Base-by-base conservation (phyloP, 495 filamentous ascomycete species). In the Aspergillus steynii region DNA sequence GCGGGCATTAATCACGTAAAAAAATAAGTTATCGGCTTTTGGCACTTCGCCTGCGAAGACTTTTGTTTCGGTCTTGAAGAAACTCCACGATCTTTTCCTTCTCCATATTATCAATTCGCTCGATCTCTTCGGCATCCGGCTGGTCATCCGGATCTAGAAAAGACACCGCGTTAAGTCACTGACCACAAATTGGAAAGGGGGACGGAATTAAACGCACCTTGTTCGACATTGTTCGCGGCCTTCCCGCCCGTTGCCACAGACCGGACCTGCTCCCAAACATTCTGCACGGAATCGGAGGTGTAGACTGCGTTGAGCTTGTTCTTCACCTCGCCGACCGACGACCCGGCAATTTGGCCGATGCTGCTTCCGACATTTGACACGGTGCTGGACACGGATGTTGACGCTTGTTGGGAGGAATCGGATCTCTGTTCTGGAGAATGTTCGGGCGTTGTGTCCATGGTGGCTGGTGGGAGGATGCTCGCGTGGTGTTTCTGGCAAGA, bases 51-150 rank as follows among this genome's bases (percentile, higher is more conserved):
- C 26, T 57, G 56, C 27, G 32, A 42, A 25, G 5, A 34, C 72
- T 78, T 56, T 50, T 62, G 52, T 72, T 66, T 59, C 66, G 66
- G 8, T 76, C 67, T 51, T 63, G 66, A 4, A 77, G 53, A 50
- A 70, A 77, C 31, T 77, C 72, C 31, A 67, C 69, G 7, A 77
- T 55, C 29, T 60, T 60, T n/a, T 72, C 71, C 31, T 62, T 65
- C 4, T 71, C 66, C 61, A 74, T 62, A 26, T 59, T 63, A 48
- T 77, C 71, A 28, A 75, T 72, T 8, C 50, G 48, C 29, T 63
- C 45, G 20, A 58, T 51, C 31, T 71, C 70, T 1, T 68, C 61
- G 9, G 58, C 29, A 31, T 66, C 59, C 4, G 52, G 45, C 27
- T 29, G 8, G 46, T 31, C 45, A 29, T 50, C 27, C 47, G 32